phyloP scores from a whole-genome alignment of 1,284 basidiomycete species.

The Ceratobasidium sp. region DNA sequence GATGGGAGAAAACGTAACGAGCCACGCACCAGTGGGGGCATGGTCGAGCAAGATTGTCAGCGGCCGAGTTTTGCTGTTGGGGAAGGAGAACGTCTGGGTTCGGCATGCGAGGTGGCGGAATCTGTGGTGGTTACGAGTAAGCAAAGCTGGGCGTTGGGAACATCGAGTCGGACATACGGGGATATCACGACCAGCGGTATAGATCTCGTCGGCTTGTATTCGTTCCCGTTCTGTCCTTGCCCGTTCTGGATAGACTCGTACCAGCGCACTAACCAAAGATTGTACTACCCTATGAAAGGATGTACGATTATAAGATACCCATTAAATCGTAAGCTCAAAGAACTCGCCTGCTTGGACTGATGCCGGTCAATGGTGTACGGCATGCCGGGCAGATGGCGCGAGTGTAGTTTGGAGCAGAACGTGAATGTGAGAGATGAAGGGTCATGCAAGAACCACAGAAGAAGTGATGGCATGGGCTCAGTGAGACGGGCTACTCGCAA shows the following conservation, averaged over 20 bases:
- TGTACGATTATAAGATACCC: neutral
- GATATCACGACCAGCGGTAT: constrained; percentile 43
- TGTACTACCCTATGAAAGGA: constrained; percentile 47
- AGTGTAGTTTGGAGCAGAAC: constrained; percentile 46
- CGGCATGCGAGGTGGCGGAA: constrained; percentile 48
- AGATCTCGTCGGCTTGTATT: constrained; percentile 50
- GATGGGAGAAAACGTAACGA: constrained; percentile 5
- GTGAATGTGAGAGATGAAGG: constrained; percentile 45
- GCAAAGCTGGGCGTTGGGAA: neutral
- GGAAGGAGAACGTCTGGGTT: constrained; percentile 48
- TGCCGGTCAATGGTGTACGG: constrained; percentile 43
- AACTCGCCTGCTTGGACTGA: constrained; percentile 39
- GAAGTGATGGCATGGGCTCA: constrained; percentile 49
- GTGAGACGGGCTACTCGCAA: constrained; percentile 44
- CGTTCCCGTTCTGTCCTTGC: constrained; percentile 48
- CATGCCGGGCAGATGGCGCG: constrained; percentile 48
- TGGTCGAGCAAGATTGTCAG: constrained; percentile 48
- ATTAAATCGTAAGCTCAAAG: neutral
- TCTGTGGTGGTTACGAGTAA: constrained; percentile 31
- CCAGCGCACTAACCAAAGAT: constrained; percentile 47
- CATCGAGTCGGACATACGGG: constrained; percentile 30
- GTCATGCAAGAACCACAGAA: constrained; percentile 48
- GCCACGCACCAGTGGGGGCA: constrained; percentile 48
- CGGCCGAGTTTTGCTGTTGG: constrained; percentile 48
- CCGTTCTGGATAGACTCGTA: constrained; percentile 48